phyloP scores from a whole-genome alignment of 331 rosid species.

The Telfairia occidentalis region DNA sequence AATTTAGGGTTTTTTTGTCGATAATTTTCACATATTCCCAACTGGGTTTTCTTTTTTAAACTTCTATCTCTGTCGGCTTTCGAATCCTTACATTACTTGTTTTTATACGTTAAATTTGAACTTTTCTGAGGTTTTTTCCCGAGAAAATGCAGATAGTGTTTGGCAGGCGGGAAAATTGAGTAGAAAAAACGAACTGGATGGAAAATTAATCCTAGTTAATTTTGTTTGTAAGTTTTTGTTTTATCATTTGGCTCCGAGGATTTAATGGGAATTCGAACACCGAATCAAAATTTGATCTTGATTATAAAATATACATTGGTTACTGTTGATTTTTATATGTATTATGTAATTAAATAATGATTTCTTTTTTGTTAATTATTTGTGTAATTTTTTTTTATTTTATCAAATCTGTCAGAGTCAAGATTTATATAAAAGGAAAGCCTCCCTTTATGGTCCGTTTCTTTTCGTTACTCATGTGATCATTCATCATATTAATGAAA shows the following conservation, averaged over 20 bases:
- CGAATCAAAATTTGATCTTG: neutral
- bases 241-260: neutral
- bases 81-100: neutral
- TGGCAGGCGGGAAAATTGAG: neutral
- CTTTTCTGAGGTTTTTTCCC: slow-evolving; percentile 3
- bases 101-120: neutral
- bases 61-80: no score
- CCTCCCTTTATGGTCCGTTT: neutral
- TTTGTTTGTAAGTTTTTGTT: neutral
- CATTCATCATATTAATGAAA: neutral
- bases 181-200: neutral
- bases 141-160: neutral
- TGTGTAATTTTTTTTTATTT: neutral
- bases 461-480: neutral
- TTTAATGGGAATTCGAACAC: neutral
- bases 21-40: neutral
- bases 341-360: neutral
- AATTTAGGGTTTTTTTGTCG: neutral
- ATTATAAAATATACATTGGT: no score
- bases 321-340: neutral
- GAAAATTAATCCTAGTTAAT: neutral
- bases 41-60: neutral
- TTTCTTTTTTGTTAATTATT: neutral
- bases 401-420: neutral
- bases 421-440: neutral